These are phyloP conservation scores for Tetrastigma voinierianum DNA, from an alignment of 164 flowering plant species.

Conservation along the genomic window DNA sequence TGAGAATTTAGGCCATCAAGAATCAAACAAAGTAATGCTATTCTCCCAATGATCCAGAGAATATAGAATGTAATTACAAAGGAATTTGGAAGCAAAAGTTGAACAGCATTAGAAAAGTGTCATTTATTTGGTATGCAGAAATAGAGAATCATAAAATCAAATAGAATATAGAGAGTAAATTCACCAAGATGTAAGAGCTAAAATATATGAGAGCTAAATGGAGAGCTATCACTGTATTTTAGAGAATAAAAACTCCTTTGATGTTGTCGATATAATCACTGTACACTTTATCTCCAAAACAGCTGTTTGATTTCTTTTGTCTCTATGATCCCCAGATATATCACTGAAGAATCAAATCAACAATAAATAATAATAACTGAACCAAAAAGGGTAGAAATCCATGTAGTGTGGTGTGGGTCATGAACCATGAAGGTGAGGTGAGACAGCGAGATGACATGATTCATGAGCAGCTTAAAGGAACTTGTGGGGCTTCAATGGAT, in stretches of 20 bases:
- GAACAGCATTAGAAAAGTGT: not conserved
- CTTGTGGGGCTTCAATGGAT: slow-evolving; percentile 93
- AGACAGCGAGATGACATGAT: slow-evolving; percentile 53
- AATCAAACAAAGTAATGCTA: too few relatives aligned
- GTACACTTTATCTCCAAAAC: slow-evolving; percentile 72
- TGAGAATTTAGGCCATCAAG: too few relatives aligned
- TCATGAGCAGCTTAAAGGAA: slow-evolving; percentile 52
- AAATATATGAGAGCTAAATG: slow-evolving; percentile 54
- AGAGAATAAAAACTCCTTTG: slow-evolving; percentile 71
- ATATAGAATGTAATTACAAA: not conserved
- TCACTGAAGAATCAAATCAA: not conserved
- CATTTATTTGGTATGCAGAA: not conserved
- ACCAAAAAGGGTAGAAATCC: too few relatives aligned
- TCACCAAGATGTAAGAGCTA: slow-evolving; percentile 86
- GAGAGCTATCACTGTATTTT: slow-evolving; percentile 73
- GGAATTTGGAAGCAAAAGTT: not conserved
- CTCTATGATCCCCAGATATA: slow-evolving; percentile 87
- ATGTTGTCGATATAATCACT: slow-evolving; percentile 91
- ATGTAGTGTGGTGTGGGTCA: not conserved
- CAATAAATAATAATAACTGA: not conserved
- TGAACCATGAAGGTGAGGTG: slow-evolving; percentile 94
- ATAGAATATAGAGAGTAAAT: not conserved
- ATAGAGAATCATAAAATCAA: not conserved
- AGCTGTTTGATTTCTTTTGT: slow-evolving; percentile 76
- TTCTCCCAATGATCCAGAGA: too few relatives aligned